A percentile compares a stretch with the other conserved stretches of the same genome.
Evolutionary conservation across 1,139 yeast species (phyloP).

Genomic region (Eremothecium gossypii): DNA sequence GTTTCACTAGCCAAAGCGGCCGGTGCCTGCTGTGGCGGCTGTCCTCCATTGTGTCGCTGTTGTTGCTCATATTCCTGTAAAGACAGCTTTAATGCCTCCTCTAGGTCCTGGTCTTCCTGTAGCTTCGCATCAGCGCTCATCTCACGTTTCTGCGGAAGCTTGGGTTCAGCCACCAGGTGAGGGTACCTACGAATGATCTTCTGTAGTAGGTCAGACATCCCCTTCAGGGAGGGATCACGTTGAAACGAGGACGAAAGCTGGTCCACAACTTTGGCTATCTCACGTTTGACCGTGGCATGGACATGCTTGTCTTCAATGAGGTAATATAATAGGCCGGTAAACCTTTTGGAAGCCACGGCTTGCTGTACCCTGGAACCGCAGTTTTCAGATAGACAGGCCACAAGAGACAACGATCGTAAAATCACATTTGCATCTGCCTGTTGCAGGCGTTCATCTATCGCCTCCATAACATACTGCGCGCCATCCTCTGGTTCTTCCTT

Average conservation of each 20-base stretch:
- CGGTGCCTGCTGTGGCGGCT: neutral
- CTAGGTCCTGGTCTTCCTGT: constrained; percentile 73
- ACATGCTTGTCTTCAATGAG: constrained; percentile 48
- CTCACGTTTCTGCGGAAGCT: constrained; percentile 52
- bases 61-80: constrained; percentile 44
- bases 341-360: constrained; percentile 64
- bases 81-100: constrained; percentile 69
- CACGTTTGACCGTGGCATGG: constrained; percentile 59
- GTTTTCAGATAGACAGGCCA: constrained; percentile 78
- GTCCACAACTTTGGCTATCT: constrained; percentile 56
- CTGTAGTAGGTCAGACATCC: constrained; percentile 55
- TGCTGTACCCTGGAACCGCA: constrained; percentile 86
- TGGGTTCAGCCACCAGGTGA: constrained; percentile 41
- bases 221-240: constrained; percentile 64
- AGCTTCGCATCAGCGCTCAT: constrained; percentile 40
- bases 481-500: constrained; percentile 61
- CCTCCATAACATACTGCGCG: constrained; percentile 24
- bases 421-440: constrained; percentile 73
- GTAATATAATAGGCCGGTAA: constrained; percentile 48
- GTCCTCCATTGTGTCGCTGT: constrained; percentile 6
- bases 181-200: constrained; percentile 37
- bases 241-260: constrained; percentile 52
- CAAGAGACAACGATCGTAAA: constrained; percentile 58
- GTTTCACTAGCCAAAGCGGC: neutral
- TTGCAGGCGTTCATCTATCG: constrained; percentile 44